Evolutionary conservation across 768 basidiomycete species (phyloP), one percentile per base, ranked within the genome.

Genomic region (Tephrocybe rancida): DNA sequence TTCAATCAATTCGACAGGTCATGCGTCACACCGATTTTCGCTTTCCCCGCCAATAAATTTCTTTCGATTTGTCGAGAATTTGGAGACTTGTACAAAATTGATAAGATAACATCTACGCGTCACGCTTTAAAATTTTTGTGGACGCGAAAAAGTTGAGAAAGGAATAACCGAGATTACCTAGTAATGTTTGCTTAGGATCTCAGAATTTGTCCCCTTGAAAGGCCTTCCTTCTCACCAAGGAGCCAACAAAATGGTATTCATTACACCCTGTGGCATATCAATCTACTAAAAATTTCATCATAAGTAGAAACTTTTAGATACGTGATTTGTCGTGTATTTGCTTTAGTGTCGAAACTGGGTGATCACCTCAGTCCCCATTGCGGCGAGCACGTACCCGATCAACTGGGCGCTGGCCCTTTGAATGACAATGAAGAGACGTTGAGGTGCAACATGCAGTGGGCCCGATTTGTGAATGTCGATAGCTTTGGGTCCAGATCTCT

Each of bases 271-370:
- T 3, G 5, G 35, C 4, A 13, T 37, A 16, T 13, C 16, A 8
- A 13, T 16, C 5, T 16, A 13, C n/a, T 37, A 9, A 9, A 13
- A 16, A 37, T n/a, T 5, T 6, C 3, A 13, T 3, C 5, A 5
- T 13, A 13, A 70, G 71, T 71, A 70, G 70, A 58, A 65, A 45
- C 48, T 73, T 7, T 37, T 37, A 70, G 71, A 16, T 73, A 70
- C 48, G 64, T 66, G 0, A 70, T 70, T 32, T 54, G 57, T n/a
- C 63, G 61, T 57, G 29, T 67, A 29, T 21, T 3, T 73, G 68
- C 49, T 41, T 73, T 14, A 71, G 68, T 9, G 30, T 69, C 16
- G 58, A 70, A 39, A 47, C 57, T 8, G 68, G 61, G 1, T 65
- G 16, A 21, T 39, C 11, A 54, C 64, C 0, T 63, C 62, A n/a